Conservation (phyloP, 2,329 filamentous ascomycete genomes). For the Fusarium multiceps region DNA sequence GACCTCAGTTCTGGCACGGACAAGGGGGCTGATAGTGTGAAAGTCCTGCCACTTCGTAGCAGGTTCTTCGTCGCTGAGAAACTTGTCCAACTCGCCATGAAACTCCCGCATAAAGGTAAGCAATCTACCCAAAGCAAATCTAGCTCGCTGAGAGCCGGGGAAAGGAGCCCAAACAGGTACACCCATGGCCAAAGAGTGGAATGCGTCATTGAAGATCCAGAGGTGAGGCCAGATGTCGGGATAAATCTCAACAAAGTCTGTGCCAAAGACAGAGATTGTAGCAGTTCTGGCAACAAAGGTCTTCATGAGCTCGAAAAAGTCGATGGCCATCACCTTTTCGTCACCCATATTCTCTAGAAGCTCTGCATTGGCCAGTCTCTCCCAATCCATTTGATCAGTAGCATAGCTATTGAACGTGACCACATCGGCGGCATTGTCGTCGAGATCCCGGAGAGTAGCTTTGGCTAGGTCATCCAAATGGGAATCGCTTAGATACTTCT, state of each 20-base stretch:
- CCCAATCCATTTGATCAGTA: conserved; percentile 55
- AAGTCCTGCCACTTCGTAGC: conserved; percentile 53
- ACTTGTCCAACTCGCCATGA: conserved; percentile 51
- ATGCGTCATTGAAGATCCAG: conserved; percentile 53
- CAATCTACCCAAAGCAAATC: conserved; percentile 45
- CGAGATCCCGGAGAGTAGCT: conserved; percentile 37
- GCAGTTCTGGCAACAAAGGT: conserved; percentile 53
- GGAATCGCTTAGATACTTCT: conserved; percentile 43
- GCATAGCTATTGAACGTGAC: conserved; percentile 54
- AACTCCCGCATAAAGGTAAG: conserved; percentile 50
- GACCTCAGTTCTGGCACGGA: conserved; percentile 47
- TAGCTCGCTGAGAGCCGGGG: conserved; percentile 49
- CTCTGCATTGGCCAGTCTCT: conserved; percentile 49
- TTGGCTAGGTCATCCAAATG: conserved; percentile 42
- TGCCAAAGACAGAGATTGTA: conserved; percentile 53
- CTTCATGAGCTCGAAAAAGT: conserved; percentile 50
- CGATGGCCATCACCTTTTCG: conserved; percentile 48
- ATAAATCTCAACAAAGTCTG: conserved; percentile 56
- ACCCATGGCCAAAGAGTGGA: conserved; percentile 48
- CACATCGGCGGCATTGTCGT: conserved; percentile 49
- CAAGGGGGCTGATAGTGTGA: conserved; percentile 50
- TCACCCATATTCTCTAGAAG: conserved; percentile 44
- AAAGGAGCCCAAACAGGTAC: conserved; percentile 51
- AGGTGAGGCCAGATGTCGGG: conserved; percentile 53
- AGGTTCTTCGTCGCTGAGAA: conserved; percentile 48